A percentile compares a stretch with the other conserved stretches of the same genome.
Evolutionary conservation across 164 flowering plant species (phyloP).

Genomic region (Sedum album): DNA sequence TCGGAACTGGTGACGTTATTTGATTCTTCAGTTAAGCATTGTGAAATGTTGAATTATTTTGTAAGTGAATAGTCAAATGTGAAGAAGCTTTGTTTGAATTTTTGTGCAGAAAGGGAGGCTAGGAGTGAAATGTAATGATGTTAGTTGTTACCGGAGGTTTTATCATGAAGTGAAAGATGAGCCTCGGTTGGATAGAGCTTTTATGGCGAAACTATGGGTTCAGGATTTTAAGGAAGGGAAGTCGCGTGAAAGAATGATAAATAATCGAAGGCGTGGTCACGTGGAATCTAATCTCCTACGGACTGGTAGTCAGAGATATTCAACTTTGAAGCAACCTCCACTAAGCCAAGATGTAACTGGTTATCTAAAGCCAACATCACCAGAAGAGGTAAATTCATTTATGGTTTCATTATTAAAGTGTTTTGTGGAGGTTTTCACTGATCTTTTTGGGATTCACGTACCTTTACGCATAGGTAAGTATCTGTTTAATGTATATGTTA

Average conservation of each 20-base stretch:
- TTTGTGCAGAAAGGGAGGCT: slow-evolving; percentile 5
- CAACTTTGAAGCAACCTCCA: slow-evolving; percentile 46
- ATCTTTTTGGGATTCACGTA: background rate
- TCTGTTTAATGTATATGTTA: background rate
- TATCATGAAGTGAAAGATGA: slow-evolving; percentile 15
- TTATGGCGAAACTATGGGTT: slow-evolving; percentile 58
- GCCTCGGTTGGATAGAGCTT: slow-evolving; percentile 44
- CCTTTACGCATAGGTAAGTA: background rate
- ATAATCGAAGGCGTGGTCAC: slow-evolving; percentile 10
- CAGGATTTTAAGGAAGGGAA: slow-evolving; percentile 32
- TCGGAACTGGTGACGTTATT: too few relatives aligned
- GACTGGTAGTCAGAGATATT: slow-evolving; percentile 12
- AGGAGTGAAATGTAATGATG: background rate
- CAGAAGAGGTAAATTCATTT: slow-evolving; percentile 54
- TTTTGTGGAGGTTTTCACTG: background rate
- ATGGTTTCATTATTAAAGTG: background rate
- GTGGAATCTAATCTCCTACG: slow-evolving; percentile 11
- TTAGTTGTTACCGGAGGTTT: slow-evolving; percentile 15
- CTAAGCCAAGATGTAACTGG: slow-evolving; percentile 52
- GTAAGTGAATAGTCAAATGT: background rate
- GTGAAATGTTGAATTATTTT: background rate
- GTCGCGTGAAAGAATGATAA: slow-evolving; percentile 20
- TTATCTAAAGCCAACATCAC: slow-evolving; percentile 44
- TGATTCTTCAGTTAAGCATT: background rate
- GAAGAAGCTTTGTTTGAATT: background rate